phyloP scores from a whole-genome alignment of 139 green algal species.

The Picochlorum sp. region DNA sequence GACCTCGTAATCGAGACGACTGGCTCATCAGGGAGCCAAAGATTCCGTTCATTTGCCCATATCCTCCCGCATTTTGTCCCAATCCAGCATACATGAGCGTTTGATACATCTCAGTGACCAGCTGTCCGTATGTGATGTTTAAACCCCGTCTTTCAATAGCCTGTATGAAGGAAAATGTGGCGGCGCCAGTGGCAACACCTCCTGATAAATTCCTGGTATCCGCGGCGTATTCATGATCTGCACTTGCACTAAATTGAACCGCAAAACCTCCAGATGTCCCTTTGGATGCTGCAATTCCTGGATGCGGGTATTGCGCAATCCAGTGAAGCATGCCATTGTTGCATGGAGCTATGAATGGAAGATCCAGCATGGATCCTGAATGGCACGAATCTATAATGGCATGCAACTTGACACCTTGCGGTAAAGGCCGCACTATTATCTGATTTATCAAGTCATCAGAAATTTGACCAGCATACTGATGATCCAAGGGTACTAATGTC shows the following conservation, averaged over 20 bases:
- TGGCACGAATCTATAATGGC: slow-evolving; percentile 77
- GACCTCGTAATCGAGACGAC: slow-evolving; percentile 10
- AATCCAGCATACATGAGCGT: slow-evolving; percentile 10
- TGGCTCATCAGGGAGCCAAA: slow-evolving; percentile 5
- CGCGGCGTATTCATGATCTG: slow-evolving; percentile 53
- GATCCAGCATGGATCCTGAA: slow-evolving; percentile 49
- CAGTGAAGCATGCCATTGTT: slow-evolving; percentile 38
- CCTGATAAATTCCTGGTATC: slow-evolving; percentile 36
- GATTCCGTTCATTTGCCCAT: neutral
- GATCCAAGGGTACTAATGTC: slow-evolving; percentile 47
- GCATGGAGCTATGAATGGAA: slow-evolving; percentile 51
- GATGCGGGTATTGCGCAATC: slow-evolving; percentile 33
- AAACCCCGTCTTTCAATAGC: slow-evolving; percentile 32
- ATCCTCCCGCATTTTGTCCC: neutral
- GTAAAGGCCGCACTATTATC: slow-evolving; percentile 38
- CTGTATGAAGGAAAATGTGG: slow-evolving; percentile 74
- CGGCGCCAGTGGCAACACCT: slow-evolving; percentile 58
- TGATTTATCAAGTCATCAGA: slow-evolving; percentile 66
- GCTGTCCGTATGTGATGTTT: slow-evolving; percentile 21
- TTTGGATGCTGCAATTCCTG: slow-evolving; percentile 16
- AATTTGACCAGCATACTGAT: slow-evolving; percentile 22
- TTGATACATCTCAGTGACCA: slow-evolving; percentile 31
- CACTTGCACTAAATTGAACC: slow-evolving; percentile 63
- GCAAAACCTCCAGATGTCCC: slow-evolving; percentile 52
- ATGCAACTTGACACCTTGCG: slow-evolving; percentile 59